Evolutionary conservation across 768 basidiomycete genomes (phyloP).

Genomic region (Kwoniella mangroviensis): DNA sequence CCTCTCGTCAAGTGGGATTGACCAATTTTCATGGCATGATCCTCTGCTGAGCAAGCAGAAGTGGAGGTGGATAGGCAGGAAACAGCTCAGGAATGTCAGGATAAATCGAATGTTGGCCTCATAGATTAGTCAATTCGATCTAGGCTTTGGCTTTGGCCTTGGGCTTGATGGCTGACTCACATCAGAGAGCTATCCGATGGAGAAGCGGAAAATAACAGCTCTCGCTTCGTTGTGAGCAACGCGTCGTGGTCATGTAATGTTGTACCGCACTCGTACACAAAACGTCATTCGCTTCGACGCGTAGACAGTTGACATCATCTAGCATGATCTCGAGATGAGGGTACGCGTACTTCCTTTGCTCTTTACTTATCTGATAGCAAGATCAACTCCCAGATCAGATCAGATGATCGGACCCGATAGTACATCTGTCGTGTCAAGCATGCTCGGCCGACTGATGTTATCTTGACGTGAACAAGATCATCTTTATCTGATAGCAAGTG

Average conservation of each 20-base stretch:
- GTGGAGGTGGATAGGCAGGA: not conserved
- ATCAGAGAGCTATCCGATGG: not conserved
- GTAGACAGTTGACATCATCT: not conserved
- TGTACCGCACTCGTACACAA: not conserved
- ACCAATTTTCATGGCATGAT: too few species aligned
- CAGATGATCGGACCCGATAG: not conserved
- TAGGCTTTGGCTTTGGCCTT: not conserved
- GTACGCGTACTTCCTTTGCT: too few species aligned
- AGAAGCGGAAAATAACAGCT: not conserved
- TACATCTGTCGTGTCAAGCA: not conserved
- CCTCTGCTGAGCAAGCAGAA: not conserved
- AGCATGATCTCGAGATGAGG: not conserved
- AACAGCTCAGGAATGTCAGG: not conserved
- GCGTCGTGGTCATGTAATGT: slow-evolving; percentile 6
- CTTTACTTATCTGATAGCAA: not conserved
- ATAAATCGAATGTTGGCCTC: not conserved
- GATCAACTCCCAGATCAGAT: not conserved
- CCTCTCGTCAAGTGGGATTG: not conserved
- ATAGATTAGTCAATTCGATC: not conserved
- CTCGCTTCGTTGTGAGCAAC: not conserved
- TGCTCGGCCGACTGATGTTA: too few species aligned
- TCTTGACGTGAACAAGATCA: not conserved
- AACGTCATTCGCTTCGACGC: slow-evolving; percentile 4
- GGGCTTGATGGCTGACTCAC: slow-evolving; percentile 5
- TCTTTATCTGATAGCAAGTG: not conserved